Conservation (phyloP, 1,284 basidiomycete genomes). For the Phlebopus sp. region DNA sequence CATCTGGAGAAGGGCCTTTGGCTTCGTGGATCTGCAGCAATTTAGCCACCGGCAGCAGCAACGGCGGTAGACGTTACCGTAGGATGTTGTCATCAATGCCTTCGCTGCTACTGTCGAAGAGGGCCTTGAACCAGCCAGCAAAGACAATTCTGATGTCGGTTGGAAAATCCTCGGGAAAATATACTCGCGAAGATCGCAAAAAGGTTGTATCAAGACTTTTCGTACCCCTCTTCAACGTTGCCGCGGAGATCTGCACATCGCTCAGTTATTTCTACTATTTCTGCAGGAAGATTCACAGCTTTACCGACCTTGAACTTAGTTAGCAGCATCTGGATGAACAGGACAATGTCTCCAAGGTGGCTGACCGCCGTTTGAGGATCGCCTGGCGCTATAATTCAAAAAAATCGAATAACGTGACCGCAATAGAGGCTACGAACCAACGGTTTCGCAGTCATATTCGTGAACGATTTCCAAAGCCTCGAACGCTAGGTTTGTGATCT, state of each 20-base stretch:
- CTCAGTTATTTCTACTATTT: background rate
- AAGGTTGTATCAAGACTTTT: slow-evolving; percentile 48
- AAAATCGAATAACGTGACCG: slow-evolving; percentile 4
- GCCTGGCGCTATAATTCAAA: slow-evolving; percentile 40
- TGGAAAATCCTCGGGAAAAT: slow-evolving; percentile 42
- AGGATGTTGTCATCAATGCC: slow-evolving; percentile 80
- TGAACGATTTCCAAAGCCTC: slow-evolving; percentile 62
- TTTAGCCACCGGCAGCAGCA: slow-evolving; percentile 4
- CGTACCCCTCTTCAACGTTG: slow-evolving; percentile 40
- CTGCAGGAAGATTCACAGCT: slow-evolving; percentile 9
- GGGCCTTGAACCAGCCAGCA: slow-evolving; percentile 65
- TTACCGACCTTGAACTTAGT: slow-evolving; percentile 62
- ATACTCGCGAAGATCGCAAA: slow-evolving; percentile 47
- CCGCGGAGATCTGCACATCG: slow-evolving; percentile 26
- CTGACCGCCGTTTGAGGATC: slow-evolving; percentile 78
- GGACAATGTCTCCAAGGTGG: slow-evolving; percentile 69
- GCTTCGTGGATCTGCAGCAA: slow-evolving; percentile 62
- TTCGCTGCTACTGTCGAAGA: slow-evolving; percentile 74
- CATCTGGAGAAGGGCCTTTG: slow-evolving; percentile 62
- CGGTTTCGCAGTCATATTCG: slow-evolving; percentile 72
- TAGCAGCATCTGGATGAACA: slow-evolving; percentile 65
- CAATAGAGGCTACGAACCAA: slow-evolving; percentile 48
- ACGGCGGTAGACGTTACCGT: slow-evolving; percentile 41
- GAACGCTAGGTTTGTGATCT: slow-evolving; percentile 59
- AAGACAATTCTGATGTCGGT: slow-evolving; percentile 52